Evolutionary conservation across 371 early-diverging fungal genomes (phyloP).

Genomic region (Batkoa obscura): DNA sequence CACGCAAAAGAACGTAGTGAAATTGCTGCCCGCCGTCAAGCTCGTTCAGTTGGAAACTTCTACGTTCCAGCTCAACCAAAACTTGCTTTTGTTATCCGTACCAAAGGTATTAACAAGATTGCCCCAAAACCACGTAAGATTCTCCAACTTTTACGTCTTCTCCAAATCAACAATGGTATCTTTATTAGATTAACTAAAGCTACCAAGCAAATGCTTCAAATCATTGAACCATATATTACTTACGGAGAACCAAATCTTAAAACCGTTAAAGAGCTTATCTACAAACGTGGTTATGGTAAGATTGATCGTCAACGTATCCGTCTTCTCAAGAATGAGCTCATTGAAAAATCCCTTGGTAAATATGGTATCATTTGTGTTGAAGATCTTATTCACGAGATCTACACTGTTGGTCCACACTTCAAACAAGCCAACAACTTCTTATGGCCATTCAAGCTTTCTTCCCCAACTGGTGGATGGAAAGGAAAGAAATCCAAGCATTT

Average conservation of each 20-base stretch:
- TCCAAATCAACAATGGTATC: conserved; percentile 98
- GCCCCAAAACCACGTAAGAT: conserved; percentile 99
- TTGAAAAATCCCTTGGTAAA: conserved; percentile 90
- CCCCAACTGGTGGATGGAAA: conserved; percentile 94
- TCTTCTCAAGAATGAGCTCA: conserved; percentile 88
- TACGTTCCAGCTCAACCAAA: conserved; percentile 94
- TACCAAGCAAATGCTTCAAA: conserved; percentile 94
- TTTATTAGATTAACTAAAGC: conserved; percentile 98
- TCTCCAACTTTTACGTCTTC: conserved; percentile 95
- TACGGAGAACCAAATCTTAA: conserved; percentile 96
- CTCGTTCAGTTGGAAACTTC: conserved; percentile 78
- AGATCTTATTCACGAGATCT: conserved; percentile 98
- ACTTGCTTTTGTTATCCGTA: conserved; percentile 94
- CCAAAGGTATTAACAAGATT: conserved; percentile 95
- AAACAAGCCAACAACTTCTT: conserved; percentile 97
- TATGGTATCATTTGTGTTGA: conserved; percentile 96
- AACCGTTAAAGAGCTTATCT: conserved; percentile 96
- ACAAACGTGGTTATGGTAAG: conserved; percentile 99
- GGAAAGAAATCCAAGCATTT: conserved; percentile 93
- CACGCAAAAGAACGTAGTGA: conserved; percentile 66
- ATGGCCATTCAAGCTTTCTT: conserved; percentile 98
- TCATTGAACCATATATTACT: conserved; percentile 95
- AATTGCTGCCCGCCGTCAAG: conserved; percentile 78
- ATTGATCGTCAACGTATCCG: conserved; percentile 91
- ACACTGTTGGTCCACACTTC: conserved; percentile 94